Evolutionary conservation across 108 stramenopile species (phyloP), one percentile per base, ranked within the genome.

Genomic region (Skeletonema potamos): DNA sequence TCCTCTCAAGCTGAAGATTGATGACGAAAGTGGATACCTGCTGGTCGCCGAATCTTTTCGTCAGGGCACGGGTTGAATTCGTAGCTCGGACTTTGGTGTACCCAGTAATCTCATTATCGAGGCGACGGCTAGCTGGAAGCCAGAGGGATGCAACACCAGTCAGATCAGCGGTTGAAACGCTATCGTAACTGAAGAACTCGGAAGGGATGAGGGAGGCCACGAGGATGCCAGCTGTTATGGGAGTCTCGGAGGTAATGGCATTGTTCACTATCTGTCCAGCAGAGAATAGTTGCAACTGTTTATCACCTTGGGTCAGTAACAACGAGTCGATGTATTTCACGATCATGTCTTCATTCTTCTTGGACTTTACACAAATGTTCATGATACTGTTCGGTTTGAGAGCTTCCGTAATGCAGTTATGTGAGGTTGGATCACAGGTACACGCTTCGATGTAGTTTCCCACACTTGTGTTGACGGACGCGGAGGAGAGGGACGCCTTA

Each of bases 391-490:
- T 46, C 24, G 66, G 60, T 2, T 34, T 10, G 36, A 72, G 59
- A n/a, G 41, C 37, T 28, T 44, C 27, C 12, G 51, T 27, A 24
- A 72, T 62, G 60, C 77, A 79, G 1, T 10, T 34, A 37, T 68
- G 62, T n/a, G 66, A 55, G 29, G 54, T 51, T 65, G 72, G 28
- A 33, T 36, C 22, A 18, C 77, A 79, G 17, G 66, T 79, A 66
- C 77, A 79, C 5, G 77, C 77, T 26, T 54, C 28, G 33, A 79
- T 24, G 56, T 72, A 79, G 39, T n/a, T 57, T 27, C 39, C 54
- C 8, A 72, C 57, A 39, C 2, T 65, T 8, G 76, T 55, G 32
- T 29, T 43, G 20, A 62, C 58, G 13, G 55, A 55, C 39, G 28
- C 66, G 26, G 22, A 41, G 15, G 66, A 48, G 36, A 65, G 54